A percentile compares a stretch with the other conserved stretches of the same genome.
Evolutionary conservation across 352 stramenopile genomes (phyloP).

Genomic region (Globisporangium emineosum): DNA sequence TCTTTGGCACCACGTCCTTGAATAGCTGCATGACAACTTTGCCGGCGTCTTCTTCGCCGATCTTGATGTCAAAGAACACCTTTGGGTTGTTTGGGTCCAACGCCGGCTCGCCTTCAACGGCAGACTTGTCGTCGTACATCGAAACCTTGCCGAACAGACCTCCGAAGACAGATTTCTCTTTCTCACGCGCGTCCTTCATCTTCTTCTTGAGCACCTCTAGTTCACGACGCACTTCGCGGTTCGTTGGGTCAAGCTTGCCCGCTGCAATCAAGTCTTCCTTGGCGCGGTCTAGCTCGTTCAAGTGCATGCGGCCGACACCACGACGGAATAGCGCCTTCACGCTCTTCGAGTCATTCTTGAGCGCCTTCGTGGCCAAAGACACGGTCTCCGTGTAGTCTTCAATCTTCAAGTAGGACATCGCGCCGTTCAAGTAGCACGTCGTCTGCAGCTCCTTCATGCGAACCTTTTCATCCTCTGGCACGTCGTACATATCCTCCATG

Average conservation of each 20-base stretch:
- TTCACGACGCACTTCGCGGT: conserved; percentile 79
- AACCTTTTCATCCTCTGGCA: conserved; percentile 80
- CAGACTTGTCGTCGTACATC: conserved; percentile 97
- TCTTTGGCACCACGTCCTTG: conserved; percentile 95
- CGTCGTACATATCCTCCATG: conserved; percentile 88
- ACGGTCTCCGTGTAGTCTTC: conserved; percentile 89
- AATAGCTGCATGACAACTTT: conserved; percentile 96
- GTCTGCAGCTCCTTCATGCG: conserved; percentile 87
- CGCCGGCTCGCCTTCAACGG: conserved; percentile 53
- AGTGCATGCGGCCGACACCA: conserved; percentile 77
- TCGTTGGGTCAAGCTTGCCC: conserved; percentile 75
- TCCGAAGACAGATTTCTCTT: conserved; percentile 96
- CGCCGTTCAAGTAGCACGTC: conserved; percentile 91
- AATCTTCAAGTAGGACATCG: conserved; percentile 94
- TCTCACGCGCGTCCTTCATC: conserved; percentile 90
- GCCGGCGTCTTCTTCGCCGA: conserved; percentile 85
- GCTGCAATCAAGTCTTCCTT: conserved; percentile 87
- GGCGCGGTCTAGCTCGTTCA: conserved; percentile 82
- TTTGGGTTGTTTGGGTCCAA: conserved; percentile 91
- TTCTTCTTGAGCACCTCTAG: conserved; percentile 79
- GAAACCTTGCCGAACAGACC: conserved; percentile 95
- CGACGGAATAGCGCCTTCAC: conserved; percentile 87
- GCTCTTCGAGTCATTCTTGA: conserved; percentile 79
- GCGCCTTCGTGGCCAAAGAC: conserved; percentile 67
- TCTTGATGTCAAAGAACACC: conserved; percentile 98